Conservation (phyloP, 495 filamentous ascomycete genomes). For the Alectoria sarmentosa region DNA sequence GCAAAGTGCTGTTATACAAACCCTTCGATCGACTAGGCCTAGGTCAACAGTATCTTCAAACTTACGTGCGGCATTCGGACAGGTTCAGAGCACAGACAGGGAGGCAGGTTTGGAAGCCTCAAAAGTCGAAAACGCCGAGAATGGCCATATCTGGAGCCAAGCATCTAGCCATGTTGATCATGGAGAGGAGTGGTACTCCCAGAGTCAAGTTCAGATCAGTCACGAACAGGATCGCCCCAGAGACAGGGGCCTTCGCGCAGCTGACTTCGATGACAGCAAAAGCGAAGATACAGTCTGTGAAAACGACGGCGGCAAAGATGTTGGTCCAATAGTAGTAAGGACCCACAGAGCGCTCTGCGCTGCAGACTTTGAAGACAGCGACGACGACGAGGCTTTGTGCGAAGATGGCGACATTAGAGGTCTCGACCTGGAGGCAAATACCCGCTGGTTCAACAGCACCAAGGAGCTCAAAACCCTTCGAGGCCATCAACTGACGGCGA, state of each 20-base stretch:
- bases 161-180: not conserved
- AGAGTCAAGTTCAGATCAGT: not conserved
- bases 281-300: not conserved
- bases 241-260: not conserved
- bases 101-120: not conserved
- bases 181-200: not conserved
- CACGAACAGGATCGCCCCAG: not conserved
- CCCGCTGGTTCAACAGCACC: not conserved
- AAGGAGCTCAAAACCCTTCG: too few relatives aligned
- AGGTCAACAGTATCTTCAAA: not conserved
- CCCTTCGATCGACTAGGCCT: not conserved
- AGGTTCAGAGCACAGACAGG: not conserved
- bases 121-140: not conserved
- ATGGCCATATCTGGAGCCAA: not conserved
- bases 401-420: not conserved
- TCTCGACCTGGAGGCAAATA: not conserved
- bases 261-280: not conserved
- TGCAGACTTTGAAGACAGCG: constrained; percentile 3
- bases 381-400: not conserved
- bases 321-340: not conserved
- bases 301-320: not conserved
- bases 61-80: not conserved
- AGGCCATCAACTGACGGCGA: not conserved
- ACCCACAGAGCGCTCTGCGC: not conserved
- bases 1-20: not conserved